Percentiles rank a stretch among this genome's conserved stretches.
Evolutionary conservation across 345 rosid species (phyloP).

Genomic region (Mallotus nudiflorus): DNA sequence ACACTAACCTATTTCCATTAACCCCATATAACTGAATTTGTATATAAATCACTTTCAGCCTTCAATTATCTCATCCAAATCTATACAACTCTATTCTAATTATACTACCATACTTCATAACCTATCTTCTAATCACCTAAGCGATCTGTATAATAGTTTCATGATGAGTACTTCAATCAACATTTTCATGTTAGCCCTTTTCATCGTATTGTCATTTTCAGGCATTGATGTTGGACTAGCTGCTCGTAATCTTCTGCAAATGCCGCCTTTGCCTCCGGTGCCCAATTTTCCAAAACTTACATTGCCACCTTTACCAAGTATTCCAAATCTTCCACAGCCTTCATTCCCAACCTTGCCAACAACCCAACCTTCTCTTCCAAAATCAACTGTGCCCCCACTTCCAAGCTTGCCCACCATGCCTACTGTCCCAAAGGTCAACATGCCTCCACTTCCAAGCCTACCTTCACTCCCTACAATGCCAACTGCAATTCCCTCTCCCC

Average conservation of each 20-base stretch:
- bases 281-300: conserved; percentile 17
- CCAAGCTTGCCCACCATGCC: too few species aligned
- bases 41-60: too few species aligned
- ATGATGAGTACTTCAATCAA: too few species aligned
- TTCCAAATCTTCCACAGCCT: too few species aligned
- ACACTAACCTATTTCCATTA: too few species aligned
- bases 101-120: too few species aligned
- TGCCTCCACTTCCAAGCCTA: conserved; percentile 19
- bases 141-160: too few species aligned
- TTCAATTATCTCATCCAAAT: too few species aligned
- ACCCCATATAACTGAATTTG: too few species aligned
- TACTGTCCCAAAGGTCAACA: background rate
- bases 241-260: conserved; percentile 30
- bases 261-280: conserved; percentile 1
- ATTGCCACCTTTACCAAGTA: conserved; percentile 5
- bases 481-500: background rate
- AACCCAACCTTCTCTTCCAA: background rate
- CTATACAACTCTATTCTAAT: too few species aligned
- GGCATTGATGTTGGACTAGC: conserved; percentile 21
- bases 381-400: too few species aligned
- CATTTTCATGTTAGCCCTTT: background rate
- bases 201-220: conserved; percentile 9
- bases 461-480: conserved; percentile 25
- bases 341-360: background rate
- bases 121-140: too few species aligned